These are phyloP conservation scores for Dipteronia dyeriana DNA, from an alignment of 345 rosid genomes.

Conservation along the genomic window DNA sequence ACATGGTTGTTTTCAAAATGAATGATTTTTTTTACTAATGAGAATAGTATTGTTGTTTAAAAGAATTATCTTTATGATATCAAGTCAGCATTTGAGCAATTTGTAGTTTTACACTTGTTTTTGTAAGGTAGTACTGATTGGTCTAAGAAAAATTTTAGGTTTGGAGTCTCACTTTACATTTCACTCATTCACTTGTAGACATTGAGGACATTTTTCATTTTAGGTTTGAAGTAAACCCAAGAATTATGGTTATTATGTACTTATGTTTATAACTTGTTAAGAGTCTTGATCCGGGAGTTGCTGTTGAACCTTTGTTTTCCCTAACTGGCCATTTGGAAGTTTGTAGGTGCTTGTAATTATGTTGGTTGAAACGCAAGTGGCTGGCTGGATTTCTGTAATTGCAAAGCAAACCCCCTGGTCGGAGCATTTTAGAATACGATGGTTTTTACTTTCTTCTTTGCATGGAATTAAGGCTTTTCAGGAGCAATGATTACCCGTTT, in stretches of 20 bases:
- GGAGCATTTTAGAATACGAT: background rate
- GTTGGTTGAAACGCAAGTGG: background rate
- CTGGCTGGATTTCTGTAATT: background rate
- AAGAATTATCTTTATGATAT: background rate
- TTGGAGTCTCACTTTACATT: too few species aligned
- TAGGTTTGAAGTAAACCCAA: background rate
- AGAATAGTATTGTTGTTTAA: background rate
- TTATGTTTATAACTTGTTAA: too few species aligned
- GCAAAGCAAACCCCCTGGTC: background rate
- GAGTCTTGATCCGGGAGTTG: background rate
- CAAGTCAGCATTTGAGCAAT: background rate
- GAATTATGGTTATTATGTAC: too few species aligned
- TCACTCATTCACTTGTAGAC: too few species aligned
- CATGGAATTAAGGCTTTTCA: too few species aligned
- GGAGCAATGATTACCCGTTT: too few species aligned
- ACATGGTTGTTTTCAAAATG: background rate
- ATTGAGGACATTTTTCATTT: too few species aligned
- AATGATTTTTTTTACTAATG: background rate
- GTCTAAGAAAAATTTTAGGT: too few species aligned
- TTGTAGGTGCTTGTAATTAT: background rate
- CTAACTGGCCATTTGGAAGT: background rate
- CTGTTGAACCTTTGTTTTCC: background rate
- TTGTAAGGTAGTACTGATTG: constrained; percentile 42
- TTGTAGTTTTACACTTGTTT: constrained; percentile 13
- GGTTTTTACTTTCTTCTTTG: background rate